Percentiles rank a stretch among this genome's conserved stretches.
These are phyloP conservation scores for Manihot esculenta DNA, from an alignment of 441 rosid genomes.

Conservation along the genomic window DNA sequence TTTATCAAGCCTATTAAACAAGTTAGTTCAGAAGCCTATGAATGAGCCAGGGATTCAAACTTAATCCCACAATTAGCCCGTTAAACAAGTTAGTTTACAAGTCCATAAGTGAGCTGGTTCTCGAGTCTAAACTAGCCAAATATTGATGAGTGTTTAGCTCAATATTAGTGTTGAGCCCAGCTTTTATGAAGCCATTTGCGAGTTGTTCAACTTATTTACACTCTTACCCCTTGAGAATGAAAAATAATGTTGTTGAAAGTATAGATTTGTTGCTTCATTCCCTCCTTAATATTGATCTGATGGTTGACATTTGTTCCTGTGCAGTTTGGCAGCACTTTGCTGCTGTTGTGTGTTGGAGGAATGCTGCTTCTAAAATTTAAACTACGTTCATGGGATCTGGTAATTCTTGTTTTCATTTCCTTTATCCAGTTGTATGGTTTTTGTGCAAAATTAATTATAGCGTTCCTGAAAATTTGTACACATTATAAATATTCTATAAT, in stretches of 20 bases:
- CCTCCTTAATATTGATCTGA: not conserved
- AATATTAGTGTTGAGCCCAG: no score
- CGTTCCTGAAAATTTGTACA: slow-evolving; percentile 10
- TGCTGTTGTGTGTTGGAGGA: slow-evolving; percentile 87
- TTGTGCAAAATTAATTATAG: not conserved
- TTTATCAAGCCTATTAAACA: no score
- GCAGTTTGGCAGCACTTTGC: slow-evolving; percentile 74
- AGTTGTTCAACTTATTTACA: no score
- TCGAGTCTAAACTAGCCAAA: no score
- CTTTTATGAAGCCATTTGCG: no score
- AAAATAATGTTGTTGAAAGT: not conserved
- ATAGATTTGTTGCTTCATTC: not conserved
- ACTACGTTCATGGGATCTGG: slow-evolving; percentile 10
- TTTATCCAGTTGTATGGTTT: not conserved
- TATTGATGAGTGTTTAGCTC: no score
- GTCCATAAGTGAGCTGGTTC: no score
- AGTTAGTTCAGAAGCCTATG: no score
- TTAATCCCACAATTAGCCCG: no score
- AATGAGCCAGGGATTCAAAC: no score
- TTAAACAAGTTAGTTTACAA: no score
- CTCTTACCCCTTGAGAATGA: no score
- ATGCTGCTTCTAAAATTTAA: slow-evolving; percentile 55
- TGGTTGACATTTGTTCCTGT: slow-evolving; percentile 5
- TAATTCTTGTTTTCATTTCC: not conserved
- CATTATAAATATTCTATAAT: not conserved